These are phyloP conservation scores for Xanthoconium stramineum DNA, from an alignment of 768 basidiomycete species.

Conservation along the genomic window DNA sequence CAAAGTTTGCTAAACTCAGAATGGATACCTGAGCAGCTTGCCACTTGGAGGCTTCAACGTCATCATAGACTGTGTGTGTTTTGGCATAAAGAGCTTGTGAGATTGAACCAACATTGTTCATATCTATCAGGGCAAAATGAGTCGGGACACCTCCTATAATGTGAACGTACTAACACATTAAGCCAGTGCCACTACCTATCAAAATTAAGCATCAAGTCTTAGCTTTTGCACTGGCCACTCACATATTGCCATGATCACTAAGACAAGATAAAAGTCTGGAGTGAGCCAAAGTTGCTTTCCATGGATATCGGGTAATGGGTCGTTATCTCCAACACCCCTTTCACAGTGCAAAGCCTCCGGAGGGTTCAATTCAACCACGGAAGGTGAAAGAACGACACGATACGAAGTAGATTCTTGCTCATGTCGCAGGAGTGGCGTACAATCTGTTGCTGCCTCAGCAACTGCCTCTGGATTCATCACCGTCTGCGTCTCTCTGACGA, in stretches of 20 bases:
- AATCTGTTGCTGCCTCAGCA: constrained; percentile 20
- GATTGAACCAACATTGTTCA: constrained; percentile 85
- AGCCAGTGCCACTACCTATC: constrained; percentile 68
- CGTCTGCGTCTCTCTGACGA: constrained; percentile 20
- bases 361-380: constrained; percentile 25
- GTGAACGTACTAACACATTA: constrained; percentile 58
- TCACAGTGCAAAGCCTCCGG: constrained; percentile 3
- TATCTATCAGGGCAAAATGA: constrained; percentile 42
- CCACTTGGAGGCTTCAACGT: constrained; percentile 63
- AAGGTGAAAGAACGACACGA: constrained; percentile 16
- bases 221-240: constrained; percentile 23
- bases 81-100: constrained; percentile 65
- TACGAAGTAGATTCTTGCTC: constrained; percentile 18
- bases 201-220: not conserved
- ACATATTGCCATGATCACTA: constrained; percentile 54
- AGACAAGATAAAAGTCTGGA: constrained; percentile 64
- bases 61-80: constrained; percentile 59
- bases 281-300: constrained; percentile 50
- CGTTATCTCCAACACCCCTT: constrained; percentile 11
- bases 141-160: not conserved
- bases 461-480: constrained; percentile 11
- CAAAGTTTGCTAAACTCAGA: constrained; percentile 77
- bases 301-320: constrained; percentile 47
- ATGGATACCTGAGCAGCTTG: constrained; percentile 85
- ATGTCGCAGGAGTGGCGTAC: constrained; percentile 22